Evolutionary conservation across 2,329 filamentous ascomycete genomes (phyloP), one percentile per base, ranked within the genome.

Genomic region (Metarhizium guizhouense): DNA sequence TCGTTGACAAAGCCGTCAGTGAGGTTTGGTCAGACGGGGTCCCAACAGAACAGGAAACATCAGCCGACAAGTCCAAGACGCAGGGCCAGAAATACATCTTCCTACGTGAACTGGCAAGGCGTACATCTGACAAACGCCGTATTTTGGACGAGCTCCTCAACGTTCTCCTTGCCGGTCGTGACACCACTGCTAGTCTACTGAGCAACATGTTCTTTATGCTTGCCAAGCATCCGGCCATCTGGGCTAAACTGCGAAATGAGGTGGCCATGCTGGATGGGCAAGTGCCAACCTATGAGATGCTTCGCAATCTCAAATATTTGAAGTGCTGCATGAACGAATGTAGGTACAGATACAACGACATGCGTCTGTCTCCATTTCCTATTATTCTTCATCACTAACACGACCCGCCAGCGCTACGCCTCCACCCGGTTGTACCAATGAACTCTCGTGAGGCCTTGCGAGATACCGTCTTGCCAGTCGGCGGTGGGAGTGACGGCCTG

Each of bases 1-100:
- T 90, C 64, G 79, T 88, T n/a, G 77, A 82, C 60, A 78, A 77
- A n/a, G 88, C 82, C 66, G 86, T 90, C 16, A 29, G 30, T 4
- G 50, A 45, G 3, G 43, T 47, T 16, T 14, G 36, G 29, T 59
- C 77, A 82, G 52, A 74, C 54, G 76, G 83, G 10, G 87, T 56
- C 67, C 73, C 7, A 16, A 45, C 70, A 29, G n/a, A n/a, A n/a
- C n/a, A n/a, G n/a, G n/a, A n/a, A n/a, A n/a, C n/a, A n/a, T n/a
- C n/a, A n/a, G n/a, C n/a, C n/a, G 54, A 18, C 53, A 10, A 51
- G 63, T 29, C 59, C 49, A 45, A 36, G 56, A 56, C 48, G 36
- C 54, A 4, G 11, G 54, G 54, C 10, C 49, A 57, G 29, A 61
- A 63, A 42, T 71, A 71, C 40, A 59, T 70, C 47, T 70, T 70